Conservation (phyloP, 1,284 basidiomycete genomes). For the Ganoderma sinense region DNA sequence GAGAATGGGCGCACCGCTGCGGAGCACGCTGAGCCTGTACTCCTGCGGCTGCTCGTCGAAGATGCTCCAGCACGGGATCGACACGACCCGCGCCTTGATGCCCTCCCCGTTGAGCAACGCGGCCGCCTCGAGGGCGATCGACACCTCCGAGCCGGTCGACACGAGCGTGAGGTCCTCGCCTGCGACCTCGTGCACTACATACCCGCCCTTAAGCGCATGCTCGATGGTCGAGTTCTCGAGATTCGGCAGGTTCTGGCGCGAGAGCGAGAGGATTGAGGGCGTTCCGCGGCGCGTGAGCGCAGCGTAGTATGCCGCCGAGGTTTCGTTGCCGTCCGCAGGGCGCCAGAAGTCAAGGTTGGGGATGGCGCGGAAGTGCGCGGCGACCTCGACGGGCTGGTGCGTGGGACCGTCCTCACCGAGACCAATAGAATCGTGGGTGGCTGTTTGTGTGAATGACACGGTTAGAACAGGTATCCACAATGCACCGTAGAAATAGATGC, state of each 20-base stretch:
- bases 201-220: conserved; percentile 86
- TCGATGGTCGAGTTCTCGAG: conserved; percentile 90
- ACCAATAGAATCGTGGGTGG: conserved; percentile 91
- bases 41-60: conserved; percentile 87
- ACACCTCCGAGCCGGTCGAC: conserved; percentile 89
- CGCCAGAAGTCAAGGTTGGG: conserved; percentile 94
- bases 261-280: conserved; percentile 89
- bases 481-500: not conserved
- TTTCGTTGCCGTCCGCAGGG: conserved; percentile 95
- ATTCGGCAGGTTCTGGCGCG: conserved; percentile 93
- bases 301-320: conserved; percentile 87
- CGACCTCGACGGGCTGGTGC: conserved; percentile 94
- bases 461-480: not conserved
- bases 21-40: conserved; percentile 86
- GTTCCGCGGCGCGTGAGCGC: conserved; percentile 79
- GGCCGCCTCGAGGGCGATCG: conserved; percentile 87
- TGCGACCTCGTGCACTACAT: conserved; percentile 85
- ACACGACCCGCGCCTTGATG: conserved; percentile 85
- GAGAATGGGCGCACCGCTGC: conserved; percentile 89
- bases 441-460: conserved; percentile 44
- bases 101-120: conserved; percentile 79
- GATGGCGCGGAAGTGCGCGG: conserved; percentile 85
- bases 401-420: conserved; percentile 97
- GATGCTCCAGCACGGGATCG: conserved; percentile 89
- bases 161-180: conserved; percentile 88